Conservation (phyloP, 352 stramenopile species). For the Globisporangium nagaii region DNA sequence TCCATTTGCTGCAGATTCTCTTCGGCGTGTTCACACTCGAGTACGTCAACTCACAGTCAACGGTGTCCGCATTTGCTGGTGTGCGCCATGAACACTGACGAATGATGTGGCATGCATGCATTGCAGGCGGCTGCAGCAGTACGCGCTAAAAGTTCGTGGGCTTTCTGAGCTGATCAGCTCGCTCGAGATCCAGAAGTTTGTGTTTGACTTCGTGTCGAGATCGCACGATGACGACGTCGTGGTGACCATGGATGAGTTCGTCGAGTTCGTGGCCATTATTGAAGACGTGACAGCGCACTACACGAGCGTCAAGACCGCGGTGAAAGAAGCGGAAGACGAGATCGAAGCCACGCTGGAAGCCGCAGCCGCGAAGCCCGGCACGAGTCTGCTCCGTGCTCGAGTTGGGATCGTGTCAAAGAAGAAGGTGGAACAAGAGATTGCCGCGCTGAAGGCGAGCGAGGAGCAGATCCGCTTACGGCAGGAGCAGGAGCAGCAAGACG, state of each 20-base stretch:
- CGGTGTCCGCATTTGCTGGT: too few relatives aligned
- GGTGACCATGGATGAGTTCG: constrained; percentile 36
- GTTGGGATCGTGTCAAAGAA: constrained; percentile 53
- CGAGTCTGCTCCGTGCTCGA: constrained; percentile 28
- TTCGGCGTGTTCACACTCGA: constrained; percentile 51
- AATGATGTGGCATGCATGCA: neutral
- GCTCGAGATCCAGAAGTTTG: constrained; percentile 46
- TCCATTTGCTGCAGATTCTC: constrained; percentile 54
- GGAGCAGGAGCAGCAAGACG: constrained; percentile 12
- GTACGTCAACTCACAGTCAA: too few relatives aligned
- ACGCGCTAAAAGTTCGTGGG: constrained; percentile 32
- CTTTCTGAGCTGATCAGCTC: constrained; percentile 37
- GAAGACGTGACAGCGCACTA: constrained; percentile 52
- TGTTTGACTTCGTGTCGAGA: constrained; percentile 47
- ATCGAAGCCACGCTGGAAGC: constrained; percentile 36
- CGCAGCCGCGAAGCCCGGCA: constrained; percentile 6
- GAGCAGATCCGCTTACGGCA: constrained; percentile 22
- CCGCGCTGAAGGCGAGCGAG: constrained; percentile 32
- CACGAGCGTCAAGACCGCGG: constrained; percentile 30
- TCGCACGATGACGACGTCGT: constrained; percentile 11
- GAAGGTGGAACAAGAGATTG: constrained; percentile 49
- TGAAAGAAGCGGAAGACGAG: constrained; percentile 54
- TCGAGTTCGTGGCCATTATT: constrained; percentile 48
- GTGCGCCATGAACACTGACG: neutral
- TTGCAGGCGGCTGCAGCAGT: constrained; percentile 31